phyloP scores from a whole-genome alignment of 495 filamentous ascomycete genomes.

The Penicillium angulare region DNA sequence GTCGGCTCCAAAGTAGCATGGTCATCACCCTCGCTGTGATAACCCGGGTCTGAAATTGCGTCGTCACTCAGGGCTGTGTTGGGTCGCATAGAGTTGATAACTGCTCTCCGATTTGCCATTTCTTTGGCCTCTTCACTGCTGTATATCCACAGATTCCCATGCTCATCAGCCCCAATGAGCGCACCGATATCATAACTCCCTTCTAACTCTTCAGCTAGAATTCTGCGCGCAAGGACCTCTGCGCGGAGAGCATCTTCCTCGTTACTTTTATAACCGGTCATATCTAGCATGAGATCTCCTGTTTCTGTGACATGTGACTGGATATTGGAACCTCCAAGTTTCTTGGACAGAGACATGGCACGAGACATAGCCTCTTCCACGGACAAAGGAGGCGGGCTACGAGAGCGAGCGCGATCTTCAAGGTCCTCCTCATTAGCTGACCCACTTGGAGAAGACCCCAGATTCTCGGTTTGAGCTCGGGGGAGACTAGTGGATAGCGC shows the following conservation, averaged over 20 bases:
- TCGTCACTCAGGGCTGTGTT: slow-evolving; percentile 65
- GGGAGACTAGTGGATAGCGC: slow-evolving; percentile 31
- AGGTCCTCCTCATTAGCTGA: background rate
- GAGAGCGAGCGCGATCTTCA: slow-evolving; percentile 25
- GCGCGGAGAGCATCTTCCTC: slow-evolving; percentile 89
- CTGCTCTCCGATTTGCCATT: slow-evolving; percentile 55
- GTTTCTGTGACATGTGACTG: slow-evolving; percentile 85
- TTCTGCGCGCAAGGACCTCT: slow-evolving; percentile 90
- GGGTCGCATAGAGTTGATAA: slow-evolving; percentile 51
- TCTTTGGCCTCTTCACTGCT: slow-evolving; percentile 96
- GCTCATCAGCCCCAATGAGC: slow-evolving; percentile 89
- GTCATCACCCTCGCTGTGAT: slow-evolving; percentile 78
- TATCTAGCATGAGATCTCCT: slow-evolving; percentile 97
- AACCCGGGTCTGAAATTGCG: slow-evolving; percentile 87
- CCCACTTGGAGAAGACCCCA: background rate
- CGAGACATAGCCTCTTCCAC: slow-evolving; percentile 75
- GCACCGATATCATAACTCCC: slow-evolving; percentile 95
- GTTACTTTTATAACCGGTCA: slow-evolving; percentile 92
- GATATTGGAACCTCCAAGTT: slow-evolving; percentile 86
- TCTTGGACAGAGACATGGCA: slow-evolving; percentile 81
- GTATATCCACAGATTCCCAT: slow-evolving; percentile 98
- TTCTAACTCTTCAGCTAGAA: slow-evolving; percentile 91
- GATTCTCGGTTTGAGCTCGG: slow-evolving; percentile 5
- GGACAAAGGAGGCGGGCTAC: slow-evolving; percentile 76
- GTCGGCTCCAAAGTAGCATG: slow-evolving; percentile 37